Base-by-base conservation (phyloP, 2,329 filamentous ascomycete species). In the Chrysoporthe puriensis region DNA sequence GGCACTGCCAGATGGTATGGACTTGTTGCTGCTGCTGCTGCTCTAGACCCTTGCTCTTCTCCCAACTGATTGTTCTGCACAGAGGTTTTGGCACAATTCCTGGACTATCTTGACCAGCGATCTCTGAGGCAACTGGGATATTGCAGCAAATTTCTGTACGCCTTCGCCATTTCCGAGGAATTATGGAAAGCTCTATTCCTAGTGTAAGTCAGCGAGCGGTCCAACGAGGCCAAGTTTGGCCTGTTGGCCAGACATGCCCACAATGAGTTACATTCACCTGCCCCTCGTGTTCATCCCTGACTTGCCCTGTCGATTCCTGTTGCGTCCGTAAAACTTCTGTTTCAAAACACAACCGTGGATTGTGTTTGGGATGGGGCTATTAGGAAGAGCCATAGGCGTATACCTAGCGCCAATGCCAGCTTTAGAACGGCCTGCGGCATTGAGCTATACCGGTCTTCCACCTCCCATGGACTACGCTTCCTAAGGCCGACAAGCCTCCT, bases 111-210 rank as follows among this genome's bases (percentile, higher is more conserved):
- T 58, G 90, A 94, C 73, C 82, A 86, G 61, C 73, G 78, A 11
- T 82, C 84, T 63, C 80, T 98, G 63, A 78, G 90, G 66, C 80
- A 79, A 8, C 80, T 98, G 54, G 93, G 93, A 9, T 86, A 86
- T 66, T 91, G 94, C 6, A 97, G 94, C 82, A 93, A 89, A 77
- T 94, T 92, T 64, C 80, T 98, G 18, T 95, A 94, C 82, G 94
- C 94, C 1, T 96, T 95, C 76, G 91, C 90, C 65, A 85, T 90
- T 62, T 88, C 88, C 60, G 95, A 97, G 71, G 95, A 98, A 74
- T 78, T 97, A 46, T 98, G 95, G 95, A 94, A 96, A 78, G 79
- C 89, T 21, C 79, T 97, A 26, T 96, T 95, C 74, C 84, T 97
- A 71, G 86, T 88, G 94, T 97, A 89, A 88, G 93, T 89, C 68